phyloP scores from a whole-genome alignment of 2,329 filamentous ascomycete species.

The Hypoxylon sp. region DNA sequence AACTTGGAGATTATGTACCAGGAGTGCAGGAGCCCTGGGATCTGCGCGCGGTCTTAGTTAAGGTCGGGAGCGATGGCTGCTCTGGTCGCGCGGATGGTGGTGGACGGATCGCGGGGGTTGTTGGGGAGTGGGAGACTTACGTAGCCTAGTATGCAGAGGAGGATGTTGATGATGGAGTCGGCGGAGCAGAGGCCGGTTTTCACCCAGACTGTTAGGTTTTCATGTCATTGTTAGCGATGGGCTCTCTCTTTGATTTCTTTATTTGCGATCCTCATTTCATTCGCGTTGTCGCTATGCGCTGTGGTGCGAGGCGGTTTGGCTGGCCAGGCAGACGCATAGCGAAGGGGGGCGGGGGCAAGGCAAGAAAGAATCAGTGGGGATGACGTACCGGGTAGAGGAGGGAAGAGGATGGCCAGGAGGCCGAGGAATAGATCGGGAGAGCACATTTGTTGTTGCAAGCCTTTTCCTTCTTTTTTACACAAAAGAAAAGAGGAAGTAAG shows the following conservation, averaged over 20 bases:
- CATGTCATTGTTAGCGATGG: slow-evolving; percentile 50
- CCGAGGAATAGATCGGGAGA: slow-evolving; percentile 75
- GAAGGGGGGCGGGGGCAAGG: slow-evolving; percentile 22
- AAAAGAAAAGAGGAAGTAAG: neutral
- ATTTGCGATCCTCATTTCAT: neutral
- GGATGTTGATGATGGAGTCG: slow-evolving; percentile 94
- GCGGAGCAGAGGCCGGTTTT: slow-evolving; percentile 93
- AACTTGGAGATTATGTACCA: slow-evolving; percentile 98
- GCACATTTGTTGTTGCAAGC: slow-evolving; percentile 64
- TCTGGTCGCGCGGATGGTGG: slow-evolving; percentile 31
- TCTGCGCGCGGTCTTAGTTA: slow-evolving; percentile 52
- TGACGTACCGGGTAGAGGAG: slow-evolving; percentile 72
- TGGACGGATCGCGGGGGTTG: slow-evolving; percentile 46
- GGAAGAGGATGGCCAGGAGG: slow-evolving; percentile 73
- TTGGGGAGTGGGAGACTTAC: slow-evolving; percentile 52
- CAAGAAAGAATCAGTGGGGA: slow-evolving; percentile 29
- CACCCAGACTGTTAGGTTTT: slow-evolving; percentile 85
- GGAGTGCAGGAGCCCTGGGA: slow-evolving; percentile 91
- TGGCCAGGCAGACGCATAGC: slow-evolving; percentile 38
- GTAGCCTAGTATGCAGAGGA: slow-evolving; percentile 83
- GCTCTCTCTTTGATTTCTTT: neutral
- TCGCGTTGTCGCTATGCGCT: slow-evolving; percentile 6
- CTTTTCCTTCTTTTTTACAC: too few species aligned
- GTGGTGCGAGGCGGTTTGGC: slow-evolving; percentile 9
- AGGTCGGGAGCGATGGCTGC: slow-evolving; percentile 13